A percentile compares a stretch with the other conserved stretches of the same genome.
Conservation (phyloP, 441 rosid genomes). For the Gossypium davidsonii region DNA sequence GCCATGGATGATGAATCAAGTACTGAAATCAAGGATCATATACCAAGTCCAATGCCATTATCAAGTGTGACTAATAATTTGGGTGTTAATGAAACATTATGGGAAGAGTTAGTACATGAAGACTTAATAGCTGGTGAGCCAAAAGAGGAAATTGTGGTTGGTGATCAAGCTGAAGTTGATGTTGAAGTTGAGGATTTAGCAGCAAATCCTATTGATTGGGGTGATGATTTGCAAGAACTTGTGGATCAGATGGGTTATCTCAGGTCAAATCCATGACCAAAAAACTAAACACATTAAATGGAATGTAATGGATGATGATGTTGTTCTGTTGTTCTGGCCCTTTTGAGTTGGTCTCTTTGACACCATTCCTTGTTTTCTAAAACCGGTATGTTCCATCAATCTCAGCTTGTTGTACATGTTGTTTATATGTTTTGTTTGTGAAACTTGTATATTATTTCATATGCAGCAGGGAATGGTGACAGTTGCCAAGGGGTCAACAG, state of each 20-base stretch:
- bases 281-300: neutral
- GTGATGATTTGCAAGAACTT: slow-evolving; percentile 42
- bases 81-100: slow-evolving; percentile 28
- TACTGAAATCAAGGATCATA: slow-evolving; percentile 18
- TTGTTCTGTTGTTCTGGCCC: slow-evolving; percentile 6
- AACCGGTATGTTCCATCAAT: slow-evolving; percentile 21
- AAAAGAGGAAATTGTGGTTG: slow-evolving; percentile 25
- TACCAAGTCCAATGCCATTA: slow-evolving; percentile 18
- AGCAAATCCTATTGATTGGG: slow-evolving; percentile 35
- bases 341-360: slow-evolving; percentile 31
- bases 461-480: slow-evolving; percentile 29
- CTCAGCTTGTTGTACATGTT: neutral
- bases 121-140: slow-evolving; percentile 28
- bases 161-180: slow-evolving; percentile 31
- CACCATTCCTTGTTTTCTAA: slow-evolving; percentile 21
- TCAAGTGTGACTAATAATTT: slow-evolving; percentile 12
- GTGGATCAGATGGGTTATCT: slow-evolving; percentile 65
- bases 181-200: slow-evolving; percentile 49
- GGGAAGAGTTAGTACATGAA: slow-evolving; percentile 42
- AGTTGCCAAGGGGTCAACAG: slow-evolving; percentile 32
- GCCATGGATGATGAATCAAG: slow-evolving; percentile 41
- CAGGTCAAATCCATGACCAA: slow-evolving; percentile 37
- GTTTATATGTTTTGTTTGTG: neutral
- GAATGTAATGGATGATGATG: neutral
- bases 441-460: slow-evolving; percentile 5